phyloP scores from a whole-genome alignment of 2,329 filamentous ascomycete genomes.

The Alternaria panax region DNA sequence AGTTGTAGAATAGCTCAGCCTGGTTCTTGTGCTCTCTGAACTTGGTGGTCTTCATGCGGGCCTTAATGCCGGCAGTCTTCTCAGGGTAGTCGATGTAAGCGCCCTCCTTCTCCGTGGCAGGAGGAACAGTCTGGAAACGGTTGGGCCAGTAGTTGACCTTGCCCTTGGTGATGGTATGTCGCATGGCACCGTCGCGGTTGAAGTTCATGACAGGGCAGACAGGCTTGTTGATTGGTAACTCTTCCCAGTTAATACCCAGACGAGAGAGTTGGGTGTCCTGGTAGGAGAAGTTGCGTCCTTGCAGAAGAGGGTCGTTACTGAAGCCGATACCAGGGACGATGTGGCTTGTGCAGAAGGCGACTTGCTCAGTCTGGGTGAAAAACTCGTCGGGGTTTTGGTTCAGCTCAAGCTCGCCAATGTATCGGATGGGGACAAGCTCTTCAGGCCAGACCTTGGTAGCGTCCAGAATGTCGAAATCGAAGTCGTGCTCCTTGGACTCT shows the following conservation, averaged over 20 bases:
- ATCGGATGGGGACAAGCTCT: conserved; percentile 74
- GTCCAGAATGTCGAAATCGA: conserved; percentile 86
- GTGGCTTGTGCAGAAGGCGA: conserved; percentile 82
- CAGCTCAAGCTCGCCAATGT: conserved; percentile 80
- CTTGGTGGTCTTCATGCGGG: conserved; percentile 72
- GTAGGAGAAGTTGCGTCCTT: conserved; percentile 75
- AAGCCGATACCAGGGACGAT: conserved; percentile 80
- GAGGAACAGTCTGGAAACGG: conserved; percentile 68
- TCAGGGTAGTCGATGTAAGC: conserved; percentile 73
- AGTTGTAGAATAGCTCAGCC: conserved; percentile 85
- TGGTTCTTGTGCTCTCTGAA: conserved; percentile 81
- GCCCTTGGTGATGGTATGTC: conserved; percentile 76
- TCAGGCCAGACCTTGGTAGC: conserved; percentile 89
- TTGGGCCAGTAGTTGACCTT: conserved; percentile 84
- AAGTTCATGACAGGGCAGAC: conserved; percentile 78
- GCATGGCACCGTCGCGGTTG: conserved; percentile 76
- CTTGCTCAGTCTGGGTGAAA: conserved; percentile 83
- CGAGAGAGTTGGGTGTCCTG: conserved; percentile 73
- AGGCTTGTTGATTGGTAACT: conserved; percentile 78
- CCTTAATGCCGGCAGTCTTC: conserved; percentile 74
- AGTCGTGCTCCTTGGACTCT: conserved; percentile 74
- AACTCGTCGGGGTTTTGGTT: conserved; percentile 83
- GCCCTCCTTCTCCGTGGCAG: conserved; percentile 67
- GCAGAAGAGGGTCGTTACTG: conserved; percentile 75
- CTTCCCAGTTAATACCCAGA: conserved; percentile 77